Conservation (phyloP, 345 rosid species). For the Punica granatum region DNA sequence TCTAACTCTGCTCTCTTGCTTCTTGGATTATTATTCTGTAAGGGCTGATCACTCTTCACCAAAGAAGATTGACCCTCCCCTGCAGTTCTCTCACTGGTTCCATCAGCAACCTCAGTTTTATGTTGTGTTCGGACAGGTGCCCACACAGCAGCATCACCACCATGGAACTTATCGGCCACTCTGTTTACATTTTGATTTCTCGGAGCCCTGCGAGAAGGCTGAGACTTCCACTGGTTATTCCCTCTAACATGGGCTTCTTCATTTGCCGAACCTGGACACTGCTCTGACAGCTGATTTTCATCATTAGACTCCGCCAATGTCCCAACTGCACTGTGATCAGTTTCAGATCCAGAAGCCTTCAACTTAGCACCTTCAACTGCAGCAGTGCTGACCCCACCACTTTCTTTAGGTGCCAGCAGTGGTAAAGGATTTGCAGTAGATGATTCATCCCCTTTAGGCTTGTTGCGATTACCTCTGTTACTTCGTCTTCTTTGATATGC, state of each 20-base stretch:
- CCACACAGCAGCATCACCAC: conserved; percentile 66
- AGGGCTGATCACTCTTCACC: conserved; percentile 41
- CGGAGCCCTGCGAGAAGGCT: conserved; percentile 48
- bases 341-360: conserved; percentile 41
- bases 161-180: conserved; percentile 45
- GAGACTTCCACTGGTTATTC: conserved; percentile 61
- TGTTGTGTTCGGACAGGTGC: conserved; percentile 68
- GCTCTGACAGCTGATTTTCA: conserved; percentile 43
- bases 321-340: conserved; percentile 25
- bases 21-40: conserved; percentile 51
- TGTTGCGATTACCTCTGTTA: conserved; percentile 51
- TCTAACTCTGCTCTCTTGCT: conserved; percentile 87
- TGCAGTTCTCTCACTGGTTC: conserved; percentile 27
- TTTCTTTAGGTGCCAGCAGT: conserved; percentile 26
- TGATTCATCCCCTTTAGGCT: conserved; percentile 53
- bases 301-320: conserved; percentile 26
- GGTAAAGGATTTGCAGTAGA: conserved; percentile 24
- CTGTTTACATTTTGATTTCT: conserved; percentile 44
- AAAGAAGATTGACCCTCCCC: conserved; percentile 33
- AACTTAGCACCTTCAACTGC: conserved; percentile 29
- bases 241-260: conserved; percentile 45
- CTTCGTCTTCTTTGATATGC: conserved; percentile 46
- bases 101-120: conserved; percentile 50
- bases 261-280: conserved; percentile 29
- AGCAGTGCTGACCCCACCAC: conserved; percentile 17